Conservation (phyloP, 2,329 filamentous ascomycete genomes). For the Aspergillus fijiensis region DNA sequence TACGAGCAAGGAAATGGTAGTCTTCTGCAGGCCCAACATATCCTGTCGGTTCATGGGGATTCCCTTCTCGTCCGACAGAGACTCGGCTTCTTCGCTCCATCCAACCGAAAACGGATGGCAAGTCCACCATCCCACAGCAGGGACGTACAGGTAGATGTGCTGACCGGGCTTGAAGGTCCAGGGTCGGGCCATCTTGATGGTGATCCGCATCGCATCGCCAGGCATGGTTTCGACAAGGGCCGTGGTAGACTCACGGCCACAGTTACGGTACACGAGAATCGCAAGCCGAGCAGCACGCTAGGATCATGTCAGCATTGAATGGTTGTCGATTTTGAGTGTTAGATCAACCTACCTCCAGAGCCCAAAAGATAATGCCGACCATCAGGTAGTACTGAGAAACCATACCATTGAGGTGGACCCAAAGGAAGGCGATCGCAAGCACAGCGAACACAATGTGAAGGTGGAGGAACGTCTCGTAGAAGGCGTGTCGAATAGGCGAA, state of each 20-base stretch:
- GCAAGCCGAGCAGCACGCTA: conserved; percentile 60
- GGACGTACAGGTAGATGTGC: conserved; percentile 73
- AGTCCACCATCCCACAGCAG: conserved; percentile 65
- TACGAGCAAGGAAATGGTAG: conserved; percentile 76
- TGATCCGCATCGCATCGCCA: conserved; percentile 69
- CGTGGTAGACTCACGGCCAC: conserved; percentile 58
- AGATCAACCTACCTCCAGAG: conserved; percentile 53
- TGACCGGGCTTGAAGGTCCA: conserved; percentile 67
- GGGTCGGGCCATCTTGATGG: conserved; percentile 66
- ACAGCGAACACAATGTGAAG: conserved; percentile 75
- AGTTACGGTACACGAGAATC: conserved; percentile 65
- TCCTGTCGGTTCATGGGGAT: conserved; percentile 52
- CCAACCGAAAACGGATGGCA: conserved; percentile 77
- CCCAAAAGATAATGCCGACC: conserved; percentile 74
- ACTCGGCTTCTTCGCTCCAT: conserved; percentile 64
- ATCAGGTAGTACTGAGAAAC: conserved; percentile 74
- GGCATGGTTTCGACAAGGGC: conserved; percentile 68
- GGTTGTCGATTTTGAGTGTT: background rate
- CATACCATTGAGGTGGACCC: conserved; percentile 71
- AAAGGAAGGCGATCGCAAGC: conserved; percentile 68
- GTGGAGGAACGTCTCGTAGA: conserved; percentile 95
- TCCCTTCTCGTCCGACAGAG: conserved; percentile 43
- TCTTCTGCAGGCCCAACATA: conserved; percentile 50
- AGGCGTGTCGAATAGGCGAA: conserved; percentile 84
- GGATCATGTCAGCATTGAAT: conserved; percentile 12